A percentile compares a stretch with the other conserved stretches of the same genome.
phyloP scores from a whole-genome alignment of 768 basidiomycete genomes.

The Ephemerocybe angulata region DNA sequence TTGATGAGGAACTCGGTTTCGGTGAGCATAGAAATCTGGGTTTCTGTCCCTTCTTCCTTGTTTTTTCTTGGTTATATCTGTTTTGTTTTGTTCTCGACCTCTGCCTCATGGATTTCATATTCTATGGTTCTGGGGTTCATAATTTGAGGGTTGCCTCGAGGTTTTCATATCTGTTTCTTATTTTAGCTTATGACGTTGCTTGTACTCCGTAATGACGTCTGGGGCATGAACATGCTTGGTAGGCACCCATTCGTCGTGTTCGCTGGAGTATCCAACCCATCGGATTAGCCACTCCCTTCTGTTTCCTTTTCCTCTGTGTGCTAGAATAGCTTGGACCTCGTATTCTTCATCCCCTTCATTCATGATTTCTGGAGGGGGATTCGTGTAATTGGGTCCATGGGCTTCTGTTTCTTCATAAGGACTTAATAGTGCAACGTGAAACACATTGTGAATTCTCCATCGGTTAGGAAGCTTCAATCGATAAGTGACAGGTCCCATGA shows the following conservation, averaged over 20 bases:
- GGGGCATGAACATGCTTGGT: not conserved
- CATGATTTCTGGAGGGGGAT: not conserved
- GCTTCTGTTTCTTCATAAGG: slow-evolving; percentile 1
- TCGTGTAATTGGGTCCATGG: not conserved
- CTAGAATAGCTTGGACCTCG: slow-evolving; percentile 11
- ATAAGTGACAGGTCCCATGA: not conserved
- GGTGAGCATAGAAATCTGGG: no score
- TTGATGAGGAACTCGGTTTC: no score
- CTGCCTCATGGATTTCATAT: no score
- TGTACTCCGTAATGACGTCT: not conserved
- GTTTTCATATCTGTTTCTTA: no score
- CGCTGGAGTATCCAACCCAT: no score
- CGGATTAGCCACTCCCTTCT: no score
- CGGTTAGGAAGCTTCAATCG: not conserved
- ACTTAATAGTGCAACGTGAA: not conserved
- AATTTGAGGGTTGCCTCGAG: no score
- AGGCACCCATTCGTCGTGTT: no score
- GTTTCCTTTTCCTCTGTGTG: not conserved
- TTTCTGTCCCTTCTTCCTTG: not conserved
- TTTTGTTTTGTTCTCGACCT: not conserved
- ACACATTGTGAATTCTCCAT: not conserved
- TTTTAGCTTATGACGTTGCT: not conserved
- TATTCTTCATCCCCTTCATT: slow-evolving; percentile 13
- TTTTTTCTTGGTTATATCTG: not conserved
- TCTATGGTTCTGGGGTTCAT: not conserved